Evolutionary conservation across 1,139 yeast genomes (phyloP), one percentile per base, ranked within the genome.

Genomic region (Candida glucosophila): DNA sequence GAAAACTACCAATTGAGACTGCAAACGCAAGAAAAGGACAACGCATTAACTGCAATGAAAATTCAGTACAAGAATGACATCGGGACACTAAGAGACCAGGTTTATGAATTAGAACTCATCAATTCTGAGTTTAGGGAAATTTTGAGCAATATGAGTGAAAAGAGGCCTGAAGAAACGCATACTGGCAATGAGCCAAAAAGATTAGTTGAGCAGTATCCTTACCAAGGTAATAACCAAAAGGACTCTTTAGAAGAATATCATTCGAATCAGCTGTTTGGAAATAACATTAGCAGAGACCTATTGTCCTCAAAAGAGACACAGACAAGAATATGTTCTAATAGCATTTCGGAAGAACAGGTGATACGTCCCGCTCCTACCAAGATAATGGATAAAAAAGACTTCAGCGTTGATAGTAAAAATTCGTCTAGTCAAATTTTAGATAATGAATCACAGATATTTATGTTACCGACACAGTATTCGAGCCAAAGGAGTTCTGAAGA

Each of bases 391-490:
- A 16, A 16, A 16, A n/a, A n/a, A n/a, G 21, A 19, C 12, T 8
- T 8, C 9, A 8, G 18, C 18, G 12, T 21, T 15, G 17, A 18
- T n/a, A 21, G 20, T 15, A 14, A 28, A 17, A 22, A 20, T 8
- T 24, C 11, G 15, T n/a, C 18, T 16, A 24, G 28, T 2, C n/a
- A n/a, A n/a, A n/a, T n/a, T n/a, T n/a, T n/a, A n/a, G n/a, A n/a
- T n/a, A n/a, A n/a, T n/a, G 30, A 28, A 10, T 28, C 28, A 11
- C 27, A 36, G 15, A 19, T 33, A 14, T 34, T 29, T 25, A 20
- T 33, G 22, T 16, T 37, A 22, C 39, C 45, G 6, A 39, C 43
- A 1, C 44, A 40, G 26, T 39, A 40, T 18, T 37, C 41, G 2
- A 15, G 25, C 5, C 28, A 28, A 12, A 33, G 32, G n/a, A 17